Base-by-base conservation (phyloP, 805 yeast genomes). In the Scheffersomyces stipitis region DNA sequence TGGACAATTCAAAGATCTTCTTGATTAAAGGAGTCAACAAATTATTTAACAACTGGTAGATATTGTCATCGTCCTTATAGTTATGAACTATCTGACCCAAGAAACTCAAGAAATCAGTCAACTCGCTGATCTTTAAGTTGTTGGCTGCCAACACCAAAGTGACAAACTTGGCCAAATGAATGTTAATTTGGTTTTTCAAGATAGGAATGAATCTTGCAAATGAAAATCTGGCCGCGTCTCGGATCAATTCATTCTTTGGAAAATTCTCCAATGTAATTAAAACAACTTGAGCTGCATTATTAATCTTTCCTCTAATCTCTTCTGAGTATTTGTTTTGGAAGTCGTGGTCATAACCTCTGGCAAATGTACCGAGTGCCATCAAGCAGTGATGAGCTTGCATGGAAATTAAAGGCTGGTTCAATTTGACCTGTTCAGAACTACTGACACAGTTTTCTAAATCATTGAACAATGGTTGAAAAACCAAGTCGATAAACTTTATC, bases 311-410 rank as follows among this genome's bases (percentile, higher is more conserved):
- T 5, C 75, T 71, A 13, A 78, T 52, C 29, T 67, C 72, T 15
- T 59, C 46, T 5, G 69, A 48, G 35, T 54, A 58, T 35, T 60
- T 62, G 28, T 60, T 60, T 27, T 62, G 64, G 26, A 53, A 52
- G 28, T 64, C 71, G 34, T 73, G 74, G 39, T 83, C 93, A 51
- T 85, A 80, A 4, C 98, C 98, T 56, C 93, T 78, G 3, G 89
- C 83, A 52, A 90, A 74, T 0, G 96, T 87, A 30, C 96, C 97
- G 30, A 91, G 78, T 0, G 96, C 90, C 80, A 87, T 78, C 33
- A 93, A 64, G 23, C 82, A 75, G 56, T 91, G 97, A 58, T 93
- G 96, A 3, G 88, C 83, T 55, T 87, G 93, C 30, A 86, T 61
- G 2, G 83, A 72, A 23, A 74, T 52, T 28, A 71, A 67, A 13